Evolutionary conservation across 352 stramenopile genomes (phyloP).

Genomic region (Phytophthora citricola): DNA sequence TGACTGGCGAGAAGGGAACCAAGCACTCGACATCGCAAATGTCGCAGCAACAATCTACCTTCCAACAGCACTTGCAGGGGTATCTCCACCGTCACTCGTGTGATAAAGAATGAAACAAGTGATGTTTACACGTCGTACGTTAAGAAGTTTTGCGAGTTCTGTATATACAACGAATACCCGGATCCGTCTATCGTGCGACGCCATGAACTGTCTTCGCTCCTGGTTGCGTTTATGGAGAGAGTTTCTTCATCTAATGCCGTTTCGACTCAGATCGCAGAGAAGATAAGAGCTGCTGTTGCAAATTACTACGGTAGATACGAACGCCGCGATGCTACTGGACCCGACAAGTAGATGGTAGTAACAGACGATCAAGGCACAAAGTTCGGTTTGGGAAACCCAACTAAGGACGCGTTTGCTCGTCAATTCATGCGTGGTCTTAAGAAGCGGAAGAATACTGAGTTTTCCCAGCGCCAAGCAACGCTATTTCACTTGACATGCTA

Average conservation of each 20-base stretch:
- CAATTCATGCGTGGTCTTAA: constrained; percentile 14
- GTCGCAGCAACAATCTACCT: not conserved
- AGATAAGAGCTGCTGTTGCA: constrained; percentile 13
- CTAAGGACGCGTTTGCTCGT: constrained; percentile 3
- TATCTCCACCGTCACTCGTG: constrained; percentile 4
- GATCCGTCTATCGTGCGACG: constrained; percentile 4
- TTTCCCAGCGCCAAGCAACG: constrained; percentile 13
- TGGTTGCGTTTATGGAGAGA: constrained; percentile 20
- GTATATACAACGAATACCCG: constrained; percentile 12
- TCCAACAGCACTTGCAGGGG: constrained; percentile 13
- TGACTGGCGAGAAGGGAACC: not conserved
- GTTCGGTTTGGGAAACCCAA: not conserved
- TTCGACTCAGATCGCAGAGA: constrained; percentile 12
- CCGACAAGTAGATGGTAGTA: constrained; percentile 13
- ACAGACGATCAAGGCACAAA: constrained; percentile 8
- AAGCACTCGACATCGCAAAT: not conserved
- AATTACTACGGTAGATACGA: constrained; percentile 8
- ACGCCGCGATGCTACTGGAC: constrained; percentile 1
- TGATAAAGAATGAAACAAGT: constrained; percentile 19
- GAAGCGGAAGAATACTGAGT: constrained; percentile 4
- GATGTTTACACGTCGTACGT: constrained; percentile 15
- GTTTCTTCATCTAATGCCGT: not conserved
- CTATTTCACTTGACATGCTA: constrained; percentile 15
- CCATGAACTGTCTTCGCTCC: constrained; percentile 7
- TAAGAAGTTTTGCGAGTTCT: constrained; percentile 22